Percentiles rank a stretch among this genome's conserved stretches.
Conservation (phyloP, 2,329 filamentous ascomycete species). For the Trichoderma lentiforme region DNA sequence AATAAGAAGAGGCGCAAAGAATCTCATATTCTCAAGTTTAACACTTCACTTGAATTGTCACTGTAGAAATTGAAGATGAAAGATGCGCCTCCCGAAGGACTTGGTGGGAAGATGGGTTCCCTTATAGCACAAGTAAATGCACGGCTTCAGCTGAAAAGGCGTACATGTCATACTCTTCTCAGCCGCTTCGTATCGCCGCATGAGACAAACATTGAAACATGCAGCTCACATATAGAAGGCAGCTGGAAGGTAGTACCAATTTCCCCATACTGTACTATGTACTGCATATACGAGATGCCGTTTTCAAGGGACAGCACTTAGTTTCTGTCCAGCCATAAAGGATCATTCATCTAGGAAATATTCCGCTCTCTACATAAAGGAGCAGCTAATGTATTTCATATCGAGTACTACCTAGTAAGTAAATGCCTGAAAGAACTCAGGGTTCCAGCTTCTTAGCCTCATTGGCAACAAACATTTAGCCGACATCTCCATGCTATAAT, state of each 20-base stretch:
- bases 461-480: neutral
- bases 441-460: neutral
- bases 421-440: neutral
- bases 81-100: neutral
- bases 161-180: neutral
- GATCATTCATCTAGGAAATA: neutral
- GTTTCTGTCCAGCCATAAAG: neutral
- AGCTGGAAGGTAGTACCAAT: neutral
- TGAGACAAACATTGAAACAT: neutral
- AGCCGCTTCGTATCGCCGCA: slow-evolving; percentile 7
- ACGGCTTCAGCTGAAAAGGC: neutral
- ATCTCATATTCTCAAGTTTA: neutral
- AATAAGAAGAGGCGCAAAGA: neutral
- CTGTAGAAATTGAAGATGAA: neutral
- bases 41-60: no score
- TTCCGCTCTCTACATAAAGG: neutral
- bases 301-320: neutral
- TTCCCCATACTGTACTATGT: neutral
- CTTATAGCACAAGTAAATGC: neutral
- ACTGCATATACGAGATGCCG: neutral
- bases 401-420: neutral
- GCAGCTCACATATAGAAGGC: neutral
- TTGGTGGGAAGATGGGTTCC: neutral
- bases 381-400: neutral
- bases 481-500: neutral